Conservation (phyloP, 371 early-diverging fungal species). For the Thermomucor indicae-seudaticae region DNA sequence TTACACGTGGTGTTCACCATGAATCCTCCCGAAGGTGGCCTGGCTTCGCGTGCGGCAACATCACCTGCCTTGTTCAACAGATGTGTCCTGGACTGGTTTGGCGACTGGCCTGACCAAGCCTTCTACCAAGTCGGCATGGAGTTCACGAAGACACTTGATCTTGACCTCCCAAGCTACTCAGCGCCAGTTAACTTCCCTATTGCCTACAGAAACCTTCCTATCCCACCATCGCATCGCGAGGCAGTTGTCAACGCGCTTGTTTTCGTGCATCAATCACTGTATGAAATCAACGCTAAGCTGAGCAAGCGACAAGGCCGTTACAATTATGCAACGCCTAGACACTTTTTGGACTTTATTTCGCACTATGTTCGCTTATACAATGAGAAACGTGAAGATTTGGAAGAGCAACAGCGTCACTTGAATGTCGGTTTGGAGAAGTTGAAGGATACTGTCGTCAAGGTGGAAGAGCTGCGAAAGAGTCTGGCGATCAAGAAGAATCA, state of each 20-base stretch:
- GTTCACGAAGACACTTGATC: constrained; percentile 87
- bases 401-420: constrained; percentile 97
- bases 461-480: constrained; percentile 89
- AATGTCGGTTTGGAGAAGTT: constrained; percentile 97
- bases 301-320: constrained; percentile 77
- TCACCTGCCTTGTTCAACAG: constrained; percentile 99
- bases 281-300: constrained; percentile 81
- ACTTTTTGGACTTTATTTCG: constrained; percentile 95
- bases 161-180: constrained; percentile 71
- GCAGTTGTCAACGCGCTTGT: constrained; percentile 90
- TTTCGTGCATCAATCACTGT: constrained; percentile 87
- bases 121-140: constrained; percentile 97
- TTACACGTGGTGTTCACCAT: constrained; percentile 99
- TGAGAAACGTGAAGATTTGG: constrained; percentile 92
- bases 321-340: constrained; percentile 94
- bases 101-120: constrained; percentile 98
- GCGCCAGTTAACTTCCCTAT: constrained; percentile 77
- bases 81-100: constrained; percentile 99
- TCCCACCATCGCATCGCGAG: constrained; percentile 79
- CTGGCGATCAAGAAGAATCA: constrained; percentile 86
- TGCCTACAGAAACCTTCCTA: constrained; percentile 71
- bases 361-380: constrained; percentile 89
- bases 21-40: constrained; percentile 96
- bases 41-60: constrained; percentile 93
- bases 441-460: constrained; percentile 93